A percentile compares a stretch with the other conserved stretches of the same genome.
Conservation (phyloP, 352 stramenopile genomes). For the Thalassiosira mediterranea region DNA sequence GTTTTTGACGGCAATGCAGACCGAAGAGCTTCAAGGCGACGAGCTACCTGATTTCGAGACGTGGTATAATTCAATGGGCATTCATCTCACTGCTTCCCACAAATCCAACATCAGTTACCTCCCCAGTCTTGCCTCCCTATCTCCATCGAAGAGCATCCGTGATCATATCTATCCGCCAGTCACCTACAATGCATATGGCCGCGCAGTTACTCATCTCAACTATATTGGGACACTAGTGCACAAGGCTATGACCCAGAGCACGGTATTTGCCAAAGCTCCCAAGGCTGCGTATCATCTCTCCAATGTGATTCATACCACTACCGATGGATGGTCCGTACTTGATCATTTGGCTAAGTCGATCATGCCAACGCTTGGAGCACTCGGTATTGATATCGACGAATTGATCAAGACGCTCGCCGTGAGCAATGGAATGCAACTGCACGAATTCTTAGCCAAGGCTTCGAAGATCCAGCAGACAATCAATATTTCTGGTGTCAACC, state of each 20-base stretch:
- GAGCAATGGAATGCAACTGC: neutral
- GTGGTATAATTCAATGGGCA: neutral
- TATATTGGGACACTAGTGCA: neutral
- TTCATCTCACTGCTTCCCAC: neutral
- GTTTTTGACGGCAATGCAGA: neutral
- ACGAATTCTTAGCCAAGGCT: neutral
- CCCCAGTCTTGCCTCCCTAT: neutral
- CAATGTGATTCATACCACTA: slow-evolving; percentile 1
- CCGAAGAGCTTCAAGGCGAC: neutral
- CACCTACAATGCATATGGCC: neutral
- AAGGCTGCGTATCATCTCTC: neutral
- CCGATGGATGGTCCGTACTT: neutral
- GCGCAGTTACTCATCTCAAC: neutral
- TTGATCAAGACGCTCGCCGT: neutral
- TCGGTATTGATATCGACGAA: neutral
- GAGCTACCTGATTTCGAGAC: neutral
- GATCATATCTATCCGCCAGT: neutral
- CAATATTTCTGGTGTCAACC: neutral
- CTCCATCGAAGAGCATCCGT: neutral
- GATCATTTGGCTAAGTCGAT: slow-evolving; percentile 3
- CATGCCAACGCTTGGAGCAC: neutral
- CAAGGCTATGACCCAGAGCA: neutral
- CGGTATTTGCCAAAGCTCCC: neutral
- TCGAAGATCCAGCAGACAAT: neutral
- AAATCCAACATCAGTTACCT: slow-evolving; percentile 3